A percentile compares a stretch with the other conserved stretches of the same genome.
Evolutionary conservation across 192 early-diverging fungal species (phyloP).

Genomic region (Polychytrium aggregatum): DNA sequence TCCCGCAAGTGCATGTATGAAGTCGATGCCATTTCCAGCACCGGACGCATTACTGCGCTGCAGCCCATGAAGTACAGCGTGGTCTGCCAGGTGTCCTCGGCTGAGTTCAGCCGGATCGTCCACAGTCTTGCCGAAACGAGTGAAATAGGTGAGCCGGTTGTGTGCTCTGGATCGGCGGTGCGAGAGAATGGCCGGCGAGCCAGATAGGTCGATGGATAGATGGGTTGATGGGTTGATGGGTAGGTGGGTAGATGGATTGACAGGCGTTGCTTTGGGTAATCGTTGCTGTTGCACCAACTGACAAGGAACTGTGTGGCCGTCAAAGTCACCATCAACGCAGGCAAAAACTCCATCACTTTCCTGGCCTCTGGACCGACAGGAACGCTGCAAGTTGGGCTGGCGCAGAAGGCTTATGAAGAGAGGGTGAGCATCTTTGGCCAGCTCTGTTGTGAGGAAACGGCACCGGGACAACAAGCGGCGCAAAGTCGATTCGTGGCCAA

Average conservation of each 20-base stretch:
- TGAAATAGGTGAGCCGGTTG: slow-evolving; percentile 12
- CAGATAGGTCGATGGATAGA: no score
- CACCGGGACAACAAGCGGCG: no score
- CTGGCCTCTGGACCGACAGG: slow-evolving; percentile 13
- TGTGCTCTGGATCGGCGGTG: no score
- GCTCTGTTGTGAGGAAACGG: no score
- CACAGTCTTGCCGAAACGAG: slow-evolving; percentile 17
- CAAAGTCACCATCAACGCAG: slow-evolving; percentile 17
- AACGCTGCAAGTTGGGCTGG: slow-evolving; percentile 24
- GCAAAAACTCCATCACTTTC: slow-evolving; percentile 25
- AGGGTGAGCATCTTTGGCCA: slow-evolving; percentile 4
- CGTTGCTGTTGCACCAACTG: background rate
- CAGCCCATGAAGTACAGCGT: slow-evolving; percentile 12
- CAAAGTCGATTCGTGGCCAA: no score
- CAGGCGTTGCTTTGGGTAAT: no score
- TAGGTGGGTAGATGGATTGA: no score
- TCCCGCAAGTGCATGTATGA: slow-evolving; percentile 25
- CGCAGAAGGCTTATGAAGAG: slow-evolving; percentile 12
- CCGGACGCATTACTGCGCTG: slow-evolving; percentile 19
- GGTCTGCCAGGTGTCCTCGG: slow-evolving; percentile 18
- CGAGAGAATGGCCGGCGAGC: no score
- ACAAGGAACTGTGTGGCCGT: background rate
- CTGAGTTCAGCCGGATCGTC: slow-evolving; percentile 18
- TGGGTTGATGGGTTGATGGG: no score
- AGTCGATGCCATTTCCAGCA: slow-evolving; percentile 22